Percentiles rank a stretch among this genome's conserved stretches.
These are phyloP conservation scores for Pelargonium myrrhifolium DNA, from an alignment of 441 rosid species.

Conservation along the genomic window DNA sequence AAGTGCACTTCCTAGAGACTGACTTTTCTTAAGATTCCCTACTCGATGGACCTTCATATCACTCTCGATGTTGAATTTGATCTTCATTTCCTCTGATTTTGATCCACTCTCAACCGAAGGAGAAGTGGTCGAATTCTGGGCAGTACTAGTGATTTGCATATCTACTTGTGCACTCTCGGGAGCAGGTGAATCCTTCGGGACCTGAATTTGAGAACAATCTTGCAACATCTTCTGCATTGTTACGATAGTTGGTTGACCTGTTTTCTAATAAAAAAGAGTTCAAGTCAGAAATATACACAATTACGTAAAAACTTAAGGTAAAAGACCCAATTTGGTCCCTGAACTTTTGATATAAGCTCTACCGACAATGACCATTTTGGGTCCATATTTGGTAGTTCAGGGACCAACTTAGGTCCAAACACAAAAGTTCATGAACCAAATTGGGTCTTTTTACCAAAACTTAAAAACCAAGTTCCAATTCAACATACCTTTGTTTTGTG, in stretches of 20 bases:
- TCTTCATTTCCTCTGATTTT: constrained; percentile 48
- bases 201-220: constrained; percentile 36
- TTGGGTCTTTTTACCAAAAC: too few relatives aligned
- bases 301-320: too few relatives aligned
- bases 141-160: constrained; percentile 23
- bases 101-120: constrained; percentile 30
- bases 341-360: too few relatives aligned
- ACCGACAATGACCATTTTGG: too few relatives aligned
- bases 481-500: constrained; percentile 58
- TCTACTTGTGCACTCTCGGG: constrained; percentile 25
- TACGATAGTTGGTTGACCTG: constrained; percentile 29
- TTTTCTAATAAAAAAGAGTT: constrained; percentile 26
- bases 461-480: background rate
- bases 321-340: too few relatives aligned
- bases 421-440: too few relatives aligned
- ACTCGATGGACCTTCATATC: constrained; percentile 21
- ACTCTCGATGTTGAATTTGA: constrained; percentile 24
- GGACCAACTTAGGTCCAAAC: too few relatives aligned
- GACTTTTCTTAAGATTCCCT: constrained; percentile 51
- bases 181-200: constrained; percentile 24
- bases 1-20: constrained; percentile 58
- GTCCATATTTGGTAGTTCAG: too few relatives aligned
- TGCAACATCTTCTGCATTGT: constrained; percentile 35
- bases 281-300: constrained; percentile 11
- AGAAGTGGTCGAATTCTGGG: constrained; percentile 25